Evolutionary conservation across 331 rosid genomes (phyloP), one percentile per base, ranked within the genome.

Genomic region (Malus hybrid): DNA sequence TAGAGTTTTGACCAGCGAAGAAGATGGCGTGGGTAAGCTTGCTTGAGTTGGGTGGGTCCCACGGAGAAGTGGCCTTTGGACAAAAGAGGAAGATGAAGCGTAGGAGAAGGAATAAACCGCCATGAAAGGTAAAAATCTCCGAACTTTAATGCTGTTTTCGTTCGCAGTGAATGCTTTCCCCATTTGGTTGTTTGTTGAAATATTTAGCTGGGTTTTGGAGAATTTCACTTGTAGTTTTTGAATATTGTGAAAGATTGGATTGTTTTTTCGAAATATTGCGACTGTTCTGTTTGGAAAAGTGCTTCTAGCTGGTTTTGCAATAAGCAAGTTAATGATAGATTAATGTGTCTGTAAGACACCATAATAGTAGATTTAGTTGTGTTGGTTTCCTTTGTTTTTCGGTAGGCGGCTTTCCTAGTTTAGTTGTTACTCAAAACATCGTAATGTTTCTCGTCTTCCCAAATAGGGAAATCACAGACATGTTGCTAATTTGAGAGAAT

Each of bases 71-170:
- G 50, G 67, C 69, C 29, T 76, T 69, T 70, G 7, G 71, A 65
- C n/a, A 28, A 46, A 50, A 71, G 63, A 76, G 39, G 76, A 79
- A 78, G 83, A 78, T 52, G 76, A 82, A 64, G 70, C 70, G 50
- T 61, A 71, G 68, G 79, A 71, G 73, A 44, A 78, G 83, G 71
- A 79, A 76, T 54, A 75, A 20, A 36, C 16, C 55, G 6, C 2
- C 7, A 16, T 70, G 13, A 28, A 27, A 29, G 69, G 66, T 64
- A 42, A 65, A 55, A 22, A 34, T 9, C 31, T 50, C 6, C 52
- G 60, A 34, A 2, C 16, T 34, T 59, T 28, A 24, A 36, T 36
- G 39, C 39, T 57, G 56, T 63, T 2, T 29, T 18, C 24, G 34
- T 33, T 4, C 33, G 18, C 64, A 9, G 67, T 39, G 22, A 34